Evolutionary conservation across 371 early-diverging fungal species (phyloP), one percentile per base, ranked within the genome.

Genomic region (Mortierella sp.): DNA sequence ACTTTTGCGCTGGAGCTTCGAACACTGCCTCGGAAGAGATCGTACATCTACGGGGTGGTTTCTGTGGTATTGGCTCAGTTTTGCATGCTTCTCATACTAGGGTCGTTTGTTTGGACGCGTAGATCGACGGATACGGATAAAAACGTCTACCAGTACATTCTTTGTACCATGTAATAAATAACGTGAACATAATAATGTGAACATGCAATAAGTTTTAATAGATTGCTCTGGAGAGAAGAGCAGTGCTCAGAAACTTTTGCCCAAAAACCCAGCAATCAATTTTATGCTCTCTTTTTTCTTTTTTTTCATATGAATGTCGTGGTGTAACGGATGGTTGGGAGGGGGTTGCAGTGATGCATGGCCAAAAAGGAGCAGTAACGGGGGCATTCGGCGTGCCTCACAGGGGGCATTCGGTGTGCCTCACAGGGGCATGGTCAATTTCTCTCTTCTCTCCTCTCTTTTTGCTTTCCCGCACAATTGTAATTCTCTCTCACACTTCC

Each of bases 1-100:
- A 93, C 94, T 1, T 91, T 93, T 76, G 86, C 86, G 31, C 87
- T 89, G 83, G 91, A 91, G 61, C 56, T 89, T 9, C 83, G 62
- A 31, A 74, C 68, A 6, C 66, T 91, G 22, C 75, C 83, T 13
- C 47, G 84, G 34, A 68, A 42, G 28, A 66, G 80, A 13, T 64
- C 86, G 6, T 89, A 89, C 37, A 61, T 68, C 5, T 91, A 91
- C 68, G 89, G 86, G 1, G 40, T 78, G 3, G 22, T 68, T 6
- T 89, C 89, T 0, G 76, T 89, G 2, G 76, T 88, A 0, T 42
- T 83, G 9, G 84, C 84, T 2, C 91, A 89, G 59, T 51, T 86
- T 31, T 68, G 71, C 15, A 86, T 89, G 88, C 84, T 89, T 59
- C 37, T 87, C 28, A 75, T 88, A 7, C 57, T 88, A 15, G 91